Evolutionary conservation across 108 stramenopile genomes (phyloP), one percentile per base, ranked within the genome.

Genomic region (Discostella stelligeroides): DNA sequence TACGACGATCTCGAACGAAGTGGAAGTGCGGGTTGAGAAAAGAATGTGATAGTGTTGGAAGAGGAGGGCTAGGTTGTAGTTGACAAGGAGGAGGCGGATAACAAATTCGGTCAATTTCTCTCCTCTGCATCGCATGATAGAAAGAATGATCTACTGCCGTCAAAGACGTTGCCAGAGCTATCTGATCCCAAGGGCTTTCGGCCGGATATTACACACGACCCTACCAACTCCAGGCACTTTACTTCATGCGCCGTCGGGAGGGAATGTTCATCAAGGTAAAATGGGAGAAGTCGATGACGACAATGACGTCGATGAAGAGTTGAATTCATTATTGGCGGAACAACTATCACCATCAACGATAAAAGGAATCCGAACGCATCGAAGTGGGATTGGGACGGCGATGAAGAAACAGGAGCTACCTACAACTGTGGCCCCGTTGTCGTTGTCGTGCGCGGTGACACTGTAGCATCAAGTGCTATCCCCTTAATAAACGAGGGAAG

Each of bases 381-480:
- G 17, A 17, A 21, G 48, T 7, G 17, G 48, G 48, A 1, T 7
- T 18, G 48, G n/a, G 17, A 18, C 48, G 48, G 18, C 48, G 17
- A 49, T 1, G 51, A 13, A 13, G 53, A 29, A 27, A 2, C 27
- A 23, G 28, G 11, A 34, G 5, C 34, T 34, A 5, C 34, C 3
- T 94, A 90, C 72, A 88, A 90, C 21, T 89, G 88, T 56, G 92
- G 92, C 20, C 92, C 92, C 0, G 92, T 94, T 4, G 30, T n/a
- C n/a, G 68, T 7, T 84, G n/a, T n/a, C n/a, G n/a, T 94, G 28
- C 63, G 71, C 21, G 70, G 62, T 4, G 75, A 61, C 9, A 23
- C 49, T 5, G 63, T 79, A 11, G 70, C 63, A 23, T 73, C 60
- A 12, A 28, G 47, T 45, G 71, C 71, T 8, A 51, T 68, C 49